These are phyloP conservation scores for Fraxinus baroniana DNA, from an alignment of 305 asterid genomes.

Conservation along the genomic window DNA sequence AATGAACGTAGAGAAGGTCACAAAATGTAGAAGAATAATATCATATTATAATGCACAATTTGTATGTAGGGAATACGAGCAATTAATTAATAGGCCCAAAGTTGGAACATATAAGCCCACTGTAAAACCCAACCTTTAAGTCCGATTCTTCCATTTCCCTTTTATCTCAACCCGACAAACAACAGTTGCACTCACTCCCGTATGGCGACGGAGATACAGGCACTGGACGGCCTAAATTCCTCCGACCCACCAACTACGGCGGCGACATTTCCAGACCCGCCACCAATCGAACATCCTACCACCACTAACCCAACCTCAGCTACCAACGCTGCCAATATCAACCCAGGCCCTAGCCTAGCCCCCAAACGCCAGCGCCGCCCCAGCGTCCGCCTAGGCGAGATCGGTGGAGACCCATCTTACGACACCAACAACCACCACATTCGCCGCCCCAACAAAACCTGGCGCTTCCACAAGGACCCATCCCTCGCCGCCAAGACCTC, in stretches of 20 bases:
- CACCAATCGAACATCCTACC: conserved; percentile 41
- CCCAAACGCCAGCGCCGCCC: conserved; percentile 97
- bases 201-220: conserved; percentile 65
- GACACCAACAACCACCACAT: conserved; percentile 41
- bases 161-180: not conserved
- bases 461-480: conserved; percentile 86
- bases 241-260: conserved; percentile 36
- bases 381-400: conserved; percentile 94
- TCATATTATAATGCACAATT: not conserved
- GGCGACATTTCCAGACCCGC: conserved; percentile 39
- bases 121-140: not conserved
- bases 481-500: conserved; percentile 72
- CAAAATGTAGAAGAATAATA: not conserved
- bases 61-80: not conserved
- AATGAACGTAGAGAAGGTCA: not conserved
- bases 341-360: conserved; percentile 39
- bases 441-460: conserved; percentile 58
- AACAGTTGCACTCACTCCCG: not conserved
- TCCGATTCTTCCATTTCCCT: not conserved
- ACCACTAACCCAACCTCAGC: not conserved
- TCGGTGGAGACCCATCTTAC: conserved; percentile 72
- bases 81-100: not conserved
- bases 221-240: conserved; percentile 48
- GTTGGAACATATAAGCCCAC: not conserved
- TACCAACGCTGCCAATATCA: conserved; percentile 23